A percentile compares a stretch with the other conserved stretches of the same genome.
Conservation (phyloP, 768 basidiomycete genomes). For the Sarcodon sp. region DNA sequence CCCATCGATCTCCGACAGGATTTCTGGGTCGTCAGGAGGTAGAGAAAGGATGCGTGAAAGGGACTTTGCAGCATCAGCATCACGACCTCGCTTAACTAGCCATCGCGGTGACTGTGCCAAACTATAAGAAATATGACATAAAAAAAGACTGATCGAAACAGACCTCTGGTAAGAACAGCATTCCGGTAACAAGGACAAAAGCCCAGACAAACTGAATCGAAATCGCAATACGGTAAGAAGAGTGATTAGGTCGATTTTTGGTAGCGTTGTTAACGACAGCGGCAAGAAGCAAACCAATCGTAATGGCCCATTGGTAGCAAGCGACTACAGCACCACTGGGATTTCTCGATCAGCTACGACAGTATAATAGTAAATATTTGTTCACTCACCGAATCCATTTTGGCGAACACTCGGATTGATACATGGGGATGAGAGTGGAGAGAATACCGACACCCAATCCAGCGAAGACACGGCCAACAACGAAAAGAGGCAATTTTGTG, state of each 20-base stretch:
- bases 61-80: constrained; percentile 44
- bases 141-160: constrained; percentile 4
- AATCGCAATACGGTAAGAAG: constrained; percentile 60
- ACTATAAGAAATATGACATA: not conserved
- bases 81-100: constrained; percentile 54
- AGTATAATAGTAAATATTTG: not conserved
- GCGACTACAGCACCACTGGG: constrained; percentile 16
- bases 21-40: constrained; percentile 35
- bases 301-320: constrained; percentile 44
- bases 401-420: constrained; percentile 50
- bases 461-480: constrained; percentile 64
- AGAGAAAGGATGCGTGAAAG: constrained; percentile 53
- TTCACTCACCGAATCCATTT: constrained; percentile 34
- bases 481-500: constrained; percentile 39
- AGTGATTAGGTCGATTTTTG: constrained; percentile 31
- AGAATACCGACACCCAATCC: constrained; percentile 76
- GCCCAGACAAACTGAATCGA: constrained; percentile 77
- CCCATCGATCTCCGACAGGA: constrained; percentile 37
- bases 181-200: constrained; percentile 52
- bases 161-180: constrained; percentile 56
- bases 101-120: constrained; percentile 55
- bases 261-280: constrained; percentile 58
- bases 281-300: constrained; percentile 67
- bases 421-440: constrained; percentile 51
- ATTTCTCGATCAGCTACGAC: not conserved